phyloP scores from a whole-genome alignment of 2,329 filamentous ascomycete genomes.

The Colletotrichum magnum region DNA sequence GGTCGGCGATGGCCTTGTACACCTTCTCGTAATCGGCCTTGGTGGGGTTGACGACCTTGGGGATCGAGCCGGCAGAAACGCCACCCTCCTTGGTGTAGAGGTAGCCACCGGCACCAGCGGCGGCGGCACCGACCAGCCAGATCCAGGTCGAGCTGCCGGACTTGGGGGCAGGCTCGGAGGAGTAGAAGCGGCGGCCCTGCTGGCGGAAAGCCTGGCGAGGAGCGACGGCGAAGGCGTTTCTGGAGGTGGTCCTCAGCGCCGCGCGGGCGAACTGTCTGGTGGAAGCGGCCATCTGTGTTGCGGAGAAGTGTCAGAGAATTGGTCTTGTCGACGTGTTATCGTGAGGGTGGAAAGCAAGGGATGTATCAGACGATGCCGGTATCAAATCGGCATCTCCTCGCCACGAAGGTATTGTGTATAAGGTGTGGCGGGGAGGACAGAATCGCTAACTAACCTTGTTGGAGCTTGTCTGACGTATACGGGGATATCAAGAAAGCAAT shows the following conservation, averaged over 20 bases:
- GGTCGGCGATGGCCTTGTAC: slow-evolving; percentile 87
- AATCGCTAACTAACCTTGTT: slow-evolving; percentile 28
- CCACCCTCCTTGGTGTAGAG: slow-evolving; percentile 75
- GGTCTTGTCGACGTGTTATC: background rate
- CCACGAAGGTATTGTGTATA: slow-evolving; percentile 28
- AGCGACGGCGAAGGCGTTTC: slow-evolving; percentile 71
- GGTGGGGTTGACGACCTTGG: slow-evolving; percentile 74
- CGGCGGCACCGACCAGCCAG: slow-evolving; percentile 72
- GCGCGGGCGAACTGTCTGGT: slow-evolving; percentile 67
- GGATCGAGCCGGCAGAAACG: slow-evolving; percentile 60
- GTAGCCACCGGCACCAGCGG: slow-evolving; percentile 74
- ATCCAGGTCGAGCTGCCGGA: slow-evolving; percentile 64
- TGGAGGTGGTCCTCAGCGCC: slow-evolving; percentile 71
- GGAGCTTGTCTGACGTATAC: slow-evolving; percentile 14
- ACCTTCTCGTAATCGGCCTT: slow-evolving; percentile 95
- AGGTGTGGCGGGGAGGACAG: background rate
- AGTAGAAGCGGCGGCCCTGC: slow-evolving; percentile 83
- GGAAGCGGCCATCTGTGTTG: slow-evolving; percentile 35
- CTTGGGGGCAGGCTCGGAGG: slow-evolving; percentile 74
- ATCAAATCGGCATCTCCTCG: slow-evolving; percentile 10
- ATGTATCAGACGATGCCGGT: slow-evolving; percentile 15
- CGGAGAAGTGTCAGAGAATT: background rate
- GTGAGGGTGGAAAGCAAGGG: background rate
- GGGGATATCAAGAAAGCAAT: slow-evolving; percentile 11
- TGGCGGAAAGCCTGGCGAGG: slow-evolving; percentile 80